Base-by-base conservation (phyloP, 768 basidiomycete genomes). In the Atractiella rhizophila region DNA sequence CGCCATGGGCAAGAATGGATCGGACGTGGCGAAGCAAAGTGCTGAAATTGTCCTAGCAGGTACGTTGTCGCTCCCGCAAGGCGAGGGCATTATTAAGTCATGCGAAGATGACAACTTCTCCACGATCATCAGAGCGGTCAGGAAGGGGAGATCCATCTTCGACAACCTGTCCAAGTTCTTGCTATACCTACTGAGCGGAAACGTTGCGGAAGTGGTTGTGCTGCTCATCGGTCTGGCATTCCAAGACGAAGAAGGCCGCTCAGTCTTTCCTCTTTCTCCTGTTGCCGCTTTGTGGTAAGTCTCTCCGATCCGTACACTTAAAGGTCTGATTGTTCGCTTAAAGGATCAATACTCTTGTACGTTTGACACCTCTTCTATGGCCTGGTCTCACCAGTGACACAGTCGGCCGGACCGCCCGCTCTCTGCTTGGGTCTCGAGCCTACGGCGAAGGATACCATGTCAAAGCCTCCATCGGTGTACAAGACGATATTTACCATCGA, bases 141-240 rank as follows among this genome's bases (percentile, higher is more conserved):
- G 46, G 23, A 48, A 44, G 31, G 46, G 43, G 19, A 38, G 47
- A 8, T 47, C 46, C 29, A 39, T 48, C 27, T 45, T 45, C 47
- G 34, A 18, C 21, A 48, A 48, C 31, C 31, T 48, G 33, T 28
- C 35, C 21, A 48, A 48, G 24, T 44, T 45, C 37, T 12, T 48
- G 37, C 46, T 48, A 5, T 48, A 48, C 36, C 39, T 48, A 21
- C 43, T 48, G 2, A 35, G 37, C 29, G 47, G 44, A n/a, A 48
- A 48, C 20, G 20, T 48, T 25, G 43, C 43, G 15, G 47, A 45
- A 48, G 47, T 45, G 8, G 18, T 52, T 8, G 47, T 47, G 33
- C 19, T 73, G 29, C 59, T 71, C 42, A 59, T 72, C 41, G 70
- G 70, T 7, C 61, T 72, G 15, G 66, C 64, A 10, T 72, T 72